phyloP scores from a whole-genome alignment of 169 alveolate species.

The Plasmodium relictum region DNA sequence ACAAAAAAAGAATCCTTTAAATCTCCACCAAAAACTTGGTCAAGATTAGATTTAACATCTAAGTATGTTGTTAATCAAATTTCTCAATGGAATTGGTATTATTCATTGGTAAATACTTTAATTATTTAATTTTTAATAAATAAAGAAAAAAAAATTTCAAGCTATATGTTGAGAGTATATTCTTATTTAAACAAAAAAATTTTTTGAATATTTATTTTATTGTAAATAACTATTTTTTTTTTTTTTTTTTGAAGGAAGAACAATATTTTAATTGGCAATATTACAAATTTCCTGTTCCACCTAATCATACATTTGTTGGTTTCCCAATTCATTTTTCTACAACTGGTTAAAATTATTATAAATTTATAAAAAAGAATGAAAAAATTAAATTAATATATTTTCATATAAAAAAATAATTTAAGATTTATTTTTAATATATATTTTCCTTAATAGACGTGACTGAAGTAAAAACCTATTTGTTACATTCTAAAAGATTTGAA shows the following conservation, averaged over 20 bases:
- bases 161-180: too few species aligned
- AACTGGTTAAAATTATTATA: constrained; percentile 5
- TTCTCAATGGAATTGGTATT: constrained; percentile 90
- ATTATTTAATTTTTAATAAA: neutral
- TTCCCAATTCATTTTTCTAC: constrained; percentile 91
- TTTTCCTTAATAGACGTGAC: constrained; percentile 80
- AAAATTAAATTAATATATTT: neutral
- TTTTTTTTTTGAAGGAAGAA: constrained; percentile 81
- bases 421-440: neutral
- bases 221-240: neutral
- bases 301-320: constrained; percentile 90
- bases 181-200: too few species aligned
- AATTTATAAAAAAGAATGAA: neutral
- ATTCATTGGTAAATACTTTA: constrained; percentile 71
- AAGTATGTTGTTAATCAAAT: constrained; percentile 83
- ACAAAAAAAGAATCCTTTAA: constrained; percentile 29
- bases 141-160: neutral
- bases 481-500: constrained; percentile 84
- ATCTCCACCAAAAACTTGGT: constrained; percentile 80
- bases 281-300: constrained; percentile 86
- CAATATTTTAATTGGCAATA: constrained; percentile 88
- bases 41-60: constrained; percentile 81
- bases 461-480: constrained; percentile 85
- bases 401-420: neutral
- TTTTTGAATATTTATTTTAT: too few species aligned